Base-by-base conservation (phyloP, 345 rosid species). In the Hirschfeldia incana region DNA sequence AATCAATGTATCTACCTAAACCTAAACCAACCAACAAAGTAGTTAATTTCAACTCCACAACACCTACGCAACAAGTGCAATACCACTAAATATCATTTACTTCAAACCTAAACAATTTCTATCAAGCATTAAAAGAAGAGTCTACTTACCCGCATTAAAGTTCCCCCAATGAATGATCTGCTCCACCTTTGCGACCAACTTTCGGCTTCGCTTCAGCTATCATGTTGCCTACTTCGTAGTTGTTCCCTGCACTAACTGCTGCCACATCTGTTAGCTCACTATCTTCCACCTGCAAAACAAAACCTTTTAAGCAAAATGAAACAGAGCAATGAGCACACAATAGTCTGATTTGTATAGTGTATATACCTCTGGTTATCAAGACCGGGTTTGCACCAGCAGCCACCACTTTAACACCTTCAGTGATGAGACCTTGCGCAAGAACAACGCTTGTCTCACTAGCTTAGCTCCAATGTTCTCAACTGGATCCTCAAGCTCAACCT, bases 401-500 rank as follows among this genome's bases (percentile, higher is more conserved):
- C 53, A 94, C 98, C 67, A 94, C 96, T 94, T 94, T 94, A 16
- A 94, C 94, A 60, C 98, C 98, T 85, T 94, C 97, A 7, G 98
- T 87, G 67, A 94, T 94, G 32, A 94, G 97, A 58, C 98, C 98
- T 74, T 94, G 97, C 0, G 98, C 98, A 49, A 94, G 98, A 77
- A 94, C 98, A 81, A 94, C 98, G 1, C 98, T 82, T 94, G 97
- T 73, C 97, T 88, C 79, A 94, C 97, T 78, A 94, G 65, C 85
- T 92, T 92, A 32, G 98, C 98, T 72, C 98, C 97, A 63, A 94
- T 92, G 74, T 94, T 94, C 84, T 94, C 98, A 78, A 94, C 95
- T 1, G 98, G 97, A 77, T 94, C 98, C 82, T 92, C 98, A 79
- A 94, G 83, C 83, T 94, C 98, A 77, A 94, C 98, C 98, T 94